phyloP scores from a whole-genome alignment of 306 rosid genomes.

The Casuarina cunninghamiana region DNA sequence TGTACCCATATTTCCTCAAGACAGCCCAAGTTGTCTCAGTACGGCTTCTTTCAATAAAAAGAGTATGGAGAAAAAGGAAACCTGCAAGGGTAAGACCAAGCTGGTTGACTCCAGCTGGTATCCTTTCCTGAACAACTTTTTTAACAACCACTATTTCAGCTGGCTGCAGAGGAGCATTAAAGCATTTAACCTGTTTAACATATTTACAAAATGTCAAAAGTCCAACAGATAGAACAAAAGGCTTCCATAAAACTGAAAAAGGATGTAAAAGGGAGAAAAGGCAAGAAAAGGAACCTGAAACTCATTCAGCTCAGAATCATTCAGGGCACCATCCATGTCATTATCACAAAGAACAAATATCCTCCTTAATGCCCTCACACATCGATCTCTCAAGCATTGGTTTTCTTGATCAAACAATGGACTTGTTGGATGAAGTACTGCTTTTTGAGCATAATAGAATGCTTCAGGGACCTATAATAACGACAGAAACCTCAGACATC shows the following conservation, averaged over 20 bases:
- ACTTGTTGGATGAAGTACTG: constrained; percentile 79
- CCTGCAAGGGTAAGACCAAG: constrained; percentile 87
- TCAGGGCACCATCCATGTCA: constrained; percentile 94
- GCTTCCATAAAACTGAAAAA: constrained; percentile 12
- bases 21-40: constrained; percentile 91
- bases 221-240: constrained; percentile 11
- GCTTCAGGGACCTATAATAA: constrained; percentile 76
- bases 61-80: constrained; percentile 65
- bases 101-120: constrained; percentile 72
- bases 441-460: constrained; percentile 87
- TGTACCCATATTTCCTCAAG: constrained; percentile 81
- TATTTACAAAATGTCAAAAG: constrained; percentile 28
- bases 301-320: constrained; percentile 75
- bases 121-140: constrained; percentile 70
- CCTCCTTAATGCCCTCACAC: constrained; percentile 83
- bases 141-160: constrained; percentile 65
- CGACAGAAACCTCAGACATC: neutral
- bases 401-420: constrained; percentile 84
- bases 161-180: constrained; percentile 68
- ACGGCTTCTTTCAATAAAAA: constrained; percentile 73
- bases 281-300: constrained; percentile 70
- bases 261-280: constrained; percentile 11
- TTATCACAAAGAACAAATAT: constrained; percentile 78
- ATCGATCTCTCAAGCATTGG: constrained; percentile 60
- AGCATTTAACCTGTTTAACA: constrained; percentile 67